Base-by-base conservation (phyloP, 2,329 filamentous ascomycete genomes). In the Ilyonectria sp. region DNA sequence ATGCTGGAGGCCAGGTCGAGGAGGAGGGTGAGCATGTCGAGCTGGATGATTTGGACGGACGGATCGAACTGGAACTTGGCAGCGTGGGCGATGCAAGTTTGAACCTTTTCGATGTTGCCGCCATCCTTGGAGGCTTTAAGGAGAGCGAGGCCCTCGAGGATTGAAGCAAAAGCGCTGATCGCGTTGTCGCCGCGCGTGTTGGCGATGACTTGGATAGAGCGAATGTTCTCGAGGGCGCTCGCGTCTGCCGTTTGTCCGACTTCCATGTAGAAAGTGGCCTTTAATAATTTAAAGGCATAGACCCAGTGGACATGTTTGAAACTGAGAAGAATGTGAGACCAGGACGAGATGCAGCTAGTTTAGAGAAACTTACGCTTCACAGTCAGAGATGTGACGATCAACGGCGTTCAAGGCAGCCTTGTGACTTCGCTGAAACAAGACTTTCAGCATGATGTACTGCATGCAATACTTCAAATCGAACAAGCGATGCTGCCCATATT, bases 201-300 rank as follows among this genome's bases (percentile, higher is more conserved):
- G 9, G 93, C 91, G 59, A 92, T 83, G 7, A 79, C 80, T 3
- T 86, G 82, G 31, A 94, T 89, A 29, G 86, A 86, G 59, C 88
- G 87, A n/a, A 95, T 82, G 71, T 94, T 92, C 21, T 93, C 91
- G 3, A 94, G 80, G 0, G 91, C 86, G 54, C 89, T 85, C 1
- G 86, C 84, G 65, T 95, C 93, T 13, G 88, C 86, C 10, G 87
- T 85, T 49, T 83, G 88, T 5, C 87, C 84, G 53, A 86, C 85
- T 71, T 93, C 87, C 56, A 94, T 81, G 66, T 92, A 89, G 52
- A 94, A 87, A 0, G 91, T 89, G 0, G 91, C 89, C 71, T 93
- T 92, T 15, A 95, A 81, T 52, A 95, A 90, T 8, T 92, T 90
- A 74, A 95, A 92, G 0, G 91, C 91, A 76, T 95, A 95, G 17